Percentiles rank a stretch among this genome's conserved stretches.
These are phyloP conservation scores for Albizia julibrissin DNA, from an alignment of 306 rosid species.

Conservation along the genomic window DNA sequence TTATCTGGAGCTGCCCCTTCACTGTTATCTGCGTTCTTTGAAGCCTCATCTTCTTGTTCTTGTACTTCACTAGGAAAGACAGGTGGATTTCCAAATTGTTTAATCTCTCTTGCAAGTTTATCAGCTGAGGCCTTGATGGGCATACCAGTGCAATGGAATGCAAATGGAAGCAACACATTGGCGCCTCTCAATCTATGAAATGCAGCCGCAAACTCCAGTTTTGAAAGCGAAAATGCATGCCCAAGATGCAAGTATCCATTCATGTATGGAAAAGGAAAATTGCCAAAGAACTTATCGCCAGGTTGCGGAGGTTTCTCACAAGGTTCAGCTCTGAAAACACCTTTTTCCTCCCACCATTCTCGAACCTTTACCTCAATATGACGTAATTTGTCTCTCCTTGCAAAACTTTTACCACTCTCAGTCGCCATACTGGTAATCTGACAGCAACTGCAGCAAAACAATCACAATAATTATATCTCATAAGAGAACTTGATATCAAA, in stretches of 20 bases:
- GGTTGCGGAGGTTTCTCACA: slow-evolving; percentile 57
- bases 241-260: slow-evolving; percentile 87
- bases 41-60: slow-evolving; percentile 40
- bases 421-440: slow-evolving; percentile 60
- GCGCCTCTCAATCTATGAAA: slow-evolving; percentile 85
- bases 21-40: slow-evolving; percentile 38
- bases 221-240: slow-evolving; percentile 79
- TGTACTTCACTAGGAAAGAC: slow-evolving; percentile 53
- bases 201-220: slow-evolving; percentile 85
- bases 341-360: slow-evolving; percentile 79
- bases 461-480: not conserved
- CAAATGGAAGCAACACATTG: slow-evolving; percentile 83
- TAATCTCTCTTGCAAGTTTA: slow-evolving; percentile 79
- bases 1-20: slow-evolving; percentile 58
- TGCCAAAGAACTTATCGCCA: slow-evolving; percentile 86
- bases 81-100: slow-evolving; percentile 72
- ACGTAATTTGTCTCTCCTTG: slow-evolving; percentile 74
- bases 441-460: slow-evolving; percentile 47
- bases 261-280: slow-evolving; percentile 94
- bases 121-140: slow-evolving; percentile 97
- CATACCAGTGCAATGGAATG: slow-evolving; percentile 97
- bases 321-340: slow-evolving; percentile 77
- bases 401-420: slow-evolving; percentile 71
- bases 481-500: not conserved
- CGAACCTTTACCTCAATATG: slow-evolving; percentile 71